phyloP scores from a whole-genome alignment of 2,329 filamentous ascomycete species.

The Mycosphaerella arachidis region DNA sequence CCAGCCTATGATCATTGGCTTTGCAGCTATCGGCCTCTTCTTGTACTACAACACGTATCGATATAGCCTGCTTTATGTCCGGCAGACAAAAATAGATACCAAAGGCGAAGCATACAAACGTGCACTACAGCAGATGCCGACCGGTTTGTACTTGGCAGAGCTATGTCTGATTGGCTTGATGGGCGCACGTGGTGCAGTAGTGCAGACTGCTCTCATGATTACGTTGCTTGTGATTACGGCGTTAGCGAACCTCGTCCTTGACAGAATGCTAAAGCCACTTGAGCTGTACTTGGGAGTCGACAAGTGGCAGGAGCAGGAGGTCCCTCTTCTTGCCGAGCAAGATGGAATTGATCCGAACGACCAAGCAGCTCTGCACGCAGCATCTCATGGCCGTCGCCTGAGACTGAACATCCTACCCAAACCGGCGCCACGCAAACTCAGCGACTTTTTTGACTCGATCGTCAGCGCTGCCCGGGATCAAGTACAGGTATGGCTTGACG shows the following conservation, averaged over 20 bases:
- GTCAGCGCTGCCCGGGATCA: slow-evolving; percentile 24
- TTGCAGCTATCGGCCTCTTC: slow-evolving; percentile 41
- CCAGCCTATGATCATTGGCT: slow-evolving; percentile 45
- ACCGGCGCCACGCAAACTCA: slow-evolving; percentile 22
- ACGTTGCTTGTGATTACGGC: slow-evolving; percentile 39
- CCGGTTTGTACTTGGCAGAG: slow-evolving; percentile 46
- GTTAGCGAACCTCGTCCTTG: slow-evolving; percentile 26
- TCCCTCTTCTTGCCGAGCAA: slow-evolving; percentile 29
- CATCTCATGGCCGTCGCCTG: slow-evolving; percentile 29
- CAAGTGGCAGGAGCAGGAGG: slow-evolving; percentile 28
- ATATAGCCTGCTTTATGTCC: slow-evolving; percentile 47
- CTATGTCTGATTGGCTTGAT: slow-evolving; percentile 47
- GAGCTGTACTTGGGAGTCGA: slow-evolving; percentile 33
- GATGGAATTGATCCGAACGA: slow-evolving; percentile 27
- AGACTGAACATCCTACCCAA: slow-evolving; percentile 25
- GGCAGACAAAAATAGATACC: slow-evolving; percentile 46
- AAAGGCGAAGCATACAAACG: slow-evolving; percentile 45
- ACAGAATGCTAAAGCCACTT: slow-evolving; percentile 29
- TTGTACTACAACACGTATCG: slow-evolving; percentile 47
- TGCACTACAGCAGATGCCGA: slow-evolving; percentile 45
- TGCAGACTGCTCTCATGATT: slow-evolving; percentile 42
- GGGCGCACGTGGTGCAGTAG: slow-evolving; percentile 35
- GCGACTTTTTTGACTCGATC: slow-evolving; percentile 30
- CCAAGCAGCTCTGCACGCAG: slow-evolving; percentile 27
- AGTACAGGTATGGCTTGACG: slow-evolving; percentile 20